phyloP scores from a whole-genome alignment of 768 basidiomycete species.

The Hygrophoropsis aurantiaca region DNA sequence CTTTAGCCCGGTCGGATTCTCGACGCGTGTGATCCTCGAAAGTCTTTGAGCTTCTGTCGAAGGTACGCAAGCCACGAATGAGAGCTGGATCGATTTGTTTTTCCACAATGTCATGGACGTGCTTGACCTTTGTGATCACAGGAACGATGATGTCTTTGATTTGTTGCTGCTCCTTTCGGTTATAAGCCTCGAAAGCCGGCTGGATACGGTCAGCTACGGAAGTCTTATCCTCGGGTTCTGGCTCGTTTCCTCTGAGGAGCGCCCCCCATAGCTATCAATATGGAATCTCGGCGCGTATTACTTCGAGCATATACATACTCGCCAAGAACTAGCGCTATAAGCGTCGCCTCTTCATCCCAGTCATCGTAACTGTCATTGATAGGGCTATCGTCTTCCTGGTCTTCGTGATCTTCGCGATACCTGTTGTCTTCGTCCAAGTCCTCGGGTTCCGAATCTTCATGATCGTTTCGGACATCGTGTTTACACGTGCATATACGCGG shows the following conservation, averaged over 20 bases:
- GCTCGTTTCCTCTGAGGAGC: slow-evolving; percentile 32
- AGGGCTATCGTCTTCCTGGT: slow-evolving; percentile 5
- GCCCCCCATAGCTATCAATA: slow-evolving; percentile 36
- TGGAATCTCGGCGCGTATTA: background rate
- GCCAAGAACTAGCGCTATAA: slow-evolving; percentile 24
- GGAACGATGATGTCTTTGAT: slow-evolving; percentile 35
- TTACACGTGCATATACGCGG: no score
- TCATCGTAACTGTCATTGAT: slow-evolving; percentile 4
- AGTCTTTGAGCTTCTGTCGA: slow-evolving; percentile 56
- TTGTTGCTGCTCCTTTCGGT: slow-evolving; percentile 23
- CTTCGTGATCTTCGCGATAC: slow-evolving; percentile 3
- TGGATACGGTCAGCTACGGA: slow-evolving; percentile 50
- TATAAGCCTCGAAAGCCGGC: slow-evolving; percentile 34
- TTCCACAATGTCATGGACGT: slow-evolving; percentile 35
- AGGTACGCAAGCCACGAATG: slow-evolving; percentile 43
- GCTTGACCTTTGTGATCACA: slow-evolving; percentile 31
- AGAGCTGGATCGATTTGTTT: slow-evolving; percentile 31
- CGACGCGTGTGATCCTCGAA: slow-evolving; percentile 46
- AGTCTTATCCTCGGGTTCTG: slow-evolving; percentile 42
- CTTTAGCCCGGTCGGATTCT: slow-evolving; percentile 43
- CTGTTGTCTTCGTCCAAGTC: background rate
- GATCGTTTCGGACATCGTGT: no score
- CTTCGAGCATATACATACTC: slow-evolving; percentile 16
- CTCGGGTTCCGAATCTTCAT: no score
- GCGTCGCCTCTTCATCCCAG: slow-evolving; percentile 29